Percentiles rank a stretch among this genome's conserved stretches.
Evolutionary conservation across 768 basidiomycete species (phyloP).

Genomic region (Pleurotus tuoliensis): DNA sequence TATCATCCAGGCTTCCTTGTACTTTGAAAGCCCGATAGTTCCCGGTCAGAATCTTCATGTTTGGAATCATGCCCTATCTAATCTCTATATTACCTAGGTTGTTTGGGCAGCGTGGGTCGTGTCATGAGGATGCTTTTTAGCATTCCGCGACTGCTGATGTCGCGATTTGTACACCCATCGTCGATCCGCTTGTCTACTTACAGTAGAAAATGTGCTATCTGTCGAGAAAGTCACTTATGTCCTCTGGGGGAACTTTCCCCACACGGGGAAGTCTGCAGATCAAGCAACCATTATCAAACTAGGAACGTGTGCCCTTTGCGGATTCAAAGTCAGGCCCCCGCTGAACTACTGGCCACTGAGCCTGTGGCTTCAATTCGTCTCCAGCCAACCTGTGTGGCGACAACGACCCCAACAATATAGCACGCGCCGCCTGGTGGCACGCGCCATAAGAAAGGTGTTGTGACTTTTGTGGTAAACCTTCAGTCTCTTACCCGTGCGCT

Average conservation of each 20-base stretch:
- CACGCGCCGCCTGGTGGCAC: background rate
- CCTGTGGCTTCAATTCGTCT: background rate
- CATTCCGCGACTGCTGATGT: background rate
- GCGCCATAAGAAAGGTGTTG: no score
- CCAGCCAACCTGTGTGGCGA: background rate
- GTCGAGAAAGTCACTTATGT: no score
- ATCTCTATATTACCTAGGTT: background rate
- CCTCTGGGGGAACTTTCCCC: no score
- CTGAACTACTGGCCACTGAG: background rate
- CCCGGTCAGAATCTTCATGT: background rate
- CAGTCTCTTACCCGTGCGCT: no score
- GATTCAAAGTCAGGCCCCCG: background rate
- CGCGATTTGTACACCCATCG: background rate
- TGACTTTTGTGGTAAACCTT: no score
- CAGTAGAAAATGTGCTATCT: no score
- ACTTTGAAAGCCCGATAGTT: background rate
- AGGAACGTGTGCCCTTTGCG: no score
- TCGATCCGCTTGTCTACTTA: no score
- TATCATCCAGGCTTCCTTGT: background rate
- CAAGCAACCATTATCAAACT: no score
- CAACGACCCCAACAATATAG: background rate
- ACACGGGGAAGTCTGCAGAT: no score
- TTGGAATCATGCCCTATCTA: background rate
- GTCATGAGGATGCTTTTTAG: conserved; percentile 1
- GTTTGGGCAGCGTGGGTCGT: background rate